A percentile compares a stretch with the other conserved stretches of the same genome.
Conservation (phyloP, 768 basidiomycete species). For the Lentinula lateritia region DNA sequence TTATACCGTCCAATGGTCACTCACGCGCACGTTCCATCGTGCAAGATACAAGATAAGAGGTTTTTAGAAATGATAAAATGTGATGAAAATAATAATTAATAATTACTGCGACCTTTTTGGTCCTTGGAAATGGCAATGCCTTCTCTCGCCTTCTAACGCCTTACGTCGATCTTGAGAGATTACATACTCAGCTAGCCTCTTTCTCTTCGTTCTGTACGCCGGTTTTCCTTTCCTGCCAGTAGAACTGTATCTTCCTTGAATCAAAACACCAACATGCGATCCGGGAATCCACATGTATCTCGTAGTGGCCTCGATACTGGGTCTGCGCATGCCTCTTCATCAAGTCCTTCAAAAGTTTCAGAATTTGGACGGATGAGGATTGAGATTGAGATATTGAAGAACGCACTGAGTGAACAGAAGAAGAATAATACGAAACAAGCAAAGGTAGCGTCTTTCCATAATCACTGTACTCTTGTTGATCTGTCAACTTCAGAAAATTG, state of each 20-base stretch:
- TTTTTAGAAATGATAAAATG: too few species aligned
- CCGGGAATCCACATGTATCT: neutral
- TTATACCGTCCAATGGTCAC: too few species aligned
- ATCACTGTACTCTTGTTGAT: too few species aligned
- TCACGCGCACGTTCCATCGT: too few species aligned
- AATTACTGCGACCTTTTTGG: too few species aligned
- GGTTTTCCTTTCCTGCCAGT: neutral
- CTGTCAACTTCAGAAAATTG: too few species aligned
- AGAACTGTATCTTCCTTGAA: neutral
- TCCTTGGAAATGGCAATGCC: too few species aligned
- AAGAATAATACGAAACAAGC: slow-evolving; percentile 48
- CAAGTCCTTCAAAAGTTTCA: slow-evolving; percentile 33
- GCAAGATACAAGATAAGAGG: too few species aligned
- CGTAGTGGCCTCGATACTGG: neutral
- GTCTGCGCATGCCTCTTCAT: slow-evolving; percentile 6
- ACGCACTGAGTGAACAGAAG: slow-evolving; percentile 39
- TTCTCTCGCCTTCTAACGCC: too few species aligned
- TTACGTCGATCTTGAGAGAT: too few species aligned
- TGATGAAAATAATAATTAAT: too few species aligned
- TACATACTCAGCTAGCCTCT: neutral
- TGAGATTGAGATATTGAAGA: slow-evolving; percentile 54
- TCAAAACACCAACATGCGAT: neutral
- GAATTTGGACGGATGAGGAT: slow-evolving; percentile 51
- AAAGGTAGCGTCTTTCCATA: too few species aligned
- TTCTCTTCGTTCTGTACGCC: neutral